phyloP scores from a whole-genome alignment of 495 filamentous ascomycete genomes.

The Eremomyces bilateralis region DNA sequence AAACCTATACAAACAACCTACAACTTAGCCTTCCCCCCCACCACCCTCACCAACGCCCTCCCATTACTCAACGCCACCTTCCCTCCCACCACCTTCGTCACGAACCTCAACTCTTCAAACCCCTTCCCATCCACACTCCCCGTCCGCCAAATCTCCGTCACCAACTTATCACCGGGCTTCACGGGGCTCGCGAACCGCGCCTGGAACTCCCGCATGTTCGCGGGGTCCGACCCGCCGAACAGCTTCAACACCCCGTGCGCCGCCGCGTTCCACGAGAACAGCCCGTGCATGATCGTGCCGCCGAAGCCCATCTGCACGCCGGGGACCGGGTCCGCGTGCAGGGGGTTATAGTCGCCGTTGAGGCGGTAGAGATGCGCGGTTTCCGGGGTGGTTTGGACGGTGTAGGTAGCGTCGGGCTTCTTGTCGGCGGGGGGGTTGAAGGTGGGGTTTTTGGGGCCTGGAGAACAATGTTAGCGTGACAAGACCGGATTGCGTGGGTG shows the following conservation, averaged over 20 bases:
- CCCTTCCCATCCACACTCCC: conserved; percentile 39
- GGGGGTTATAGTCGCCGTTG: conserved; percentile 83
- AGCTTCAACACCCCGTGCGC: conserved; percentile 52
- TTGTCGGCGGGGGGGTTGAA: conserved; percentile 51
- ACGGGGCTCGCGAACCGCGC: conserved; percentile 73
- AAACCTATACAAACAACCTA: too few relatives aligned
- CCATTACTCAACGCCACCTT: conserved; percentile 73
- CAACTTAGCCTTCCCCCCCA: conserved; percentile 38
- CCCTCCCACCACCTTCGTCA: conserved; percentile 44
- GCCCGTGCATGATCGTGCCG: conserved; percentile 69
- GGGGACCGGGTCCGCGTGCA: conserved; percentile 67
- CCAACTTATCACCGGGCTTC: conserved; percentile 47
- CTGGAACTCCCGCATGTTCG: conserved; percentile 67
- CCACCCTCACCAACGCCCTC: conserved; percentile 49
- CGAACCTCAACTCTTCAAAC: conserved; percentile 64
- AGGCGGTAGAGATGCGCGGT: conserved; percentile 47
- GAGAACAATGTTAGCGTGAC: neutral
- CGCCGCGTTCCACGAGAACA: conserved; percentile 66
- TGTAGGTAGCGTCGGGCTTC: conserved; percentile 52
- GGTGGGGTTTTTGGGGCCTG: conserved; percentile 47
- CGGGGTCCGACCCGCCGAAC: conserved; percentile 53
- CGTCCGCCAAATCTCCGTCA: conserved; percentile 41
- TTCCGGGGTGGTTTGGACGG: conserved; percentile 42
- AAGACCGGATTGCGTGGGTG: too few relatives aligned
- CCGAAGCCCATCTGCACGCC: conserved; percentile 79